Evolutionary conservation across 305 asterid species (phyloP), one percentile per base, ranked within the genome.

Genomic region (Fraxinus platypoda): DNA sequence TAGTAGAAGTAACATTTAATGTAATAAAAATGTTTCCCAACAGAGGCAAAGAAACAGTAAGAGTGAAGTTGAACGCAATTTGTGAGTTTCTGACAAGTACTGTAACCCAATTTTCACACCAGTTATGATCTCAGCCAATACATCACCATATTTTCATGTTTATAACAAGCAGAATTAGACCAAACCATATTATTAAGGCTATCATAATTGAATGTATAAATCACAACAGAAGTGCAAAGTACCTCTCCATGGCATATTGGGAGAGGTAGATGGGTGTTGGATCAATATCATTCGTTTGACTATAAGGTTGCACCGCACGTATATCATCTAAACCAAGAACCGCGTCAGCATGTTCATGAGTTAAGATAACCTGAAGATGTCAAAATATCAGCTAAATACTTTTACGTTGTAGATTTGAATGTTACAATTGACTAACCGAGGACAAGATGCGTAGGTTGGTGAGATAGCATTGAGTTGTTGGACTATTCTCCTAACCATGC

Each of bases 291-390:
- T 95, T 95, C 72, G 94, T 94, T 75, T 97, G 86, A 82, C 98
- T 95, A 89, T 80, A 91, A 82, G 97, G 98, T 88, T 95, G 99
- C 88, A 95, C 98, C 52, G 85, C 71, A 4, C 99, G 97, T 86
- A 95, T 83, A 80, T 95, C 99, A 81, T 95, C 99, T 89, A 95
- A 90, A 83, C 99, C 99, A 83, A 95, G 98, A 91, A 91, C 92
- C 72, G 99, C 99, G 86, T 94, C 99, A 87, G 99, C 98, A 88
- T 95, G 99, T 86, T 95, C 99, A 88, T 95, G 99, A 83, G 99
- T 93, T 87, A 95, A 89, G 88, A 95, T 85, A 83, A 95, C 91
- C 99, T 94, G 97, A 80, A 80, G 46, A 85, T 72, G 76, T 72
- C 75, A 81, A 21, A 82, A 86, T 70, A 83, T 33, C 64, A 78